Evolutionary conservation across 331 rosid genomes (phyloP).

Genomic region (Quercus tomentella): DNA sequence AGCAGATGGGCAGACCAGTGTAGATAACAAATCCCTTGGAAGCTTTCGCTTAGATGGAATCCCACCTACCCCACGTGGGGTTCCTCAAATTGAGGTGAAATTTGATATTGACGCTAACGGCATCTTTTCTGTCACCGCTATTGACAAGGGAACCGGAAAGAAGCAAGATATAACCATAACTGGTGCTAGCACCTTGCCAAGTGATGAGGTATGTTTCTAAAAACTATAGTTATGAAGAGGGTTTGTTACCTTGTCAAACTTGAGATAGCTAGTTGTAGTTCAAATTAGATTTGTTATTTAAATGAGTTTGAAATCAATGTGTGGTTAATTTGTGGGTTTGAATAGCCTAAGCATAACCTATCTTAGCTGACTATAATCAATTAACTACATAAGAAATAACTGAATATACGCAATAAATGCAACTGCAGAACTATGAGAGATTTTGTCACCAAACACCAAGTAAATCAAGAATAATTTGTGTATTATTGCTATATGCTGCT

Average conservation of each 20-base stretch:
- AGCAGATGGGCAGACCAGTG: constrained; percentile 69
- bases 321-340: no score
- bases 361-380: background rate
- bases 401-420: no score
- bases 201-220: constrained; percentile 44
- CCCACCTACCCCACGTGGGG: constrained; percentile 60
- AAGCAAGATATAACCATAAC: constrained; percentile 63
- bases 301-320: no score
- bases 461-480: no score
- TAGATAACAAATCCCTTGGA: no score
- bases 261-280: background rate
- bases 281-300: no score
- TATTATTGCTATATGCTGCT: no score
- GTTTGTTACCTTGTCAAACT: background rate
- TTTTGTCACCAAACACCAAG: no score
- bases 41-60: no score
- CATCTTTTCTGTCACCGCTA: constrained; percentile 46
- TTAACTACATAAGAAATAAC: no score
- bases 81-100: constrained; percentile 67
- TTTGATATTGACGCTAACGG: constrained; percentile 66
- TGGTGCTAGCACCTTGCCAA: constrained; percentile 68
- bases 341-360: no score
- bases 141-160: constrained; percentile 67
- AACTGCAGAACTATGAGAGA: no score
- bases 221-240: background rate